Percentiles rank a stretch among this genome's conserved stretches.
These are phyloP conservation scores for Neoboletus subvelutipes DNA, from an alignment of 768 basidiomycete species.

Conservation along the genomic window DNA sequence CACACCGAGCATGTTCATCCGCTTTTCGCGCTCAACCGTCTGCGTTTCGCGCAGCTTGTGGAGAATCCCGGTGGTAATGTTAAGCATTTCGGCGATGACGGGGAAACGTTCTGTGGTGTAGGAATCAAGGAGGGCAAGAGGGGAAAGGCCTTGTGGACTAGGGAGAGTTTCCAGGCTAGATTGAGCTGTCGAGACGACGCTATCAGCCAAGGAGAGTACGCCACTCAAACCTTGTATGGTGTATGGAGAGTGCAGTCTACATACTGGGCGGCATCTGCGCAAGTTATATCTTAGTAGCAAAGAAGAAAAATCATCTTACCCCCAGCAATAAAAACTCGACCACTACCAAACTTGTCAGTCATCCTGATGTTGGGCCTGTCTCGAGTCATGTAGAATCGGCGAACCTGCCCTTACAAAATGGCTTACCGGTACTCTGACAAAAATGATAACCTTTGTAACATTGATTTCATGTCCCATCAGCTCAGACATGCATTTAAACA, in stretches of 20 bases:
- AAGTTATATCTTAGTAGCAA: not conserved
- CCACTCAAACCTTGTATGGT: not conserved
- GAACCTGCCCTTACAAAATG: slow-evolving; percentile 3
- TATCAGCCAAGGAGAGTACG: not conserved
- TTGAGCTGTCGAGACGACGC: slow-evolving; percentile 34
- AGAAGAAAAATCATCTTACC: slow-evolving; percentile 29
- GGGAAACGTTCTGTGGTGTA: slow-evolving; percentile 47
- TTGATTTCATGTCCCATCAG: slow-evolving; percentile 31
- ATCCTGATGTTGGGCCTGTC: slow-evolving; percentile 48
- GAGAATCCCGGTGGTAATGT: slow-evolving; percentile 35
- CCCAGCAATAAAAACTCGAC: slow-evolving; percentile 49
- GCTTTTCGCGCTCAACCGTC: slow-evolving; percentile 1
- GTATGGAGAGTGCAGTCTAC: not conserved
- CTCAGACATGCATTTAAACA: slow-evolving; percentile 32
- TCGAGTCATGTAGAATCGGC: not conserved
- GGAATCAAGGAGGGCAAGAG: slow-evolving; percentile 37
- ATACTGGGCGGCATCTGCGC: slow-evolving; percentile 47
- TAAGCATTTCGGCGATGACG: slow-evolving; percentile 46
- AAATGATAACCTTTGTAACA: slow-evolving; percentile 29
- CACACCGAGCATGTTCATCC: slow-evolving; percentile 31
- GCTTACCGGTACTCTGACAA: slow-evolving; percentile 30
- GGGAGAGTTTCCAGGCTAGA: slow-evolving; percentile 45
- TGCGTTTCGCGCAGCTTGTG: not conserved
- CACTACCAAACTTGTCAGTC: slow-evolving; percentile 41
- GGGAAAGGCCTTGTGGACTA: slow-evolving; percentile 38